Evolutionary conservation across 129 eudicot genomes (phyloP).

Genomic region (Calendula officinalis): DNA sequence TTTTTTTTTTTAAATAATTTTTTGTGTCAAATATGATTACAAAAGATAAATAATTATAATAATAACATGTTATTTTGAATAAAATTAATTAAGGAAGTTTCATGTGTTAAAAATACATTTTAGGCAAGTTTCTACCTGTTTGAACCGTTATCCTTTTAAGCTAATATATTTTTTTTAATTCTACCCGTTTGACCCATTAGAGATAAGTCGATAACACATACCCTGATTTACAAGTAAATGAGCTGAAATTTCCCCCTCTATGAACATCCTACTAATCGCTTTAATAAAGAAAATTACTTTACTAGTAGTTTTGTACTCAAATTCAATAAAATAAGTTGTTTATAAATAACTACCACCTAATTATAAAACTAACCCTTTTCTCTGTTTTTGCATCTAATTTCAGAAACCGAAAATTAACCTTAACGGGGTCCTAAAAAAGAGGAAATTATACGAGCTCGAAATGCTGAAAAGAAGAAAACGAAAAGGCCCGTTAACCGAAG

Average conservation of each 20-base stretch:
- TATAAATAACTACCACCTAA: not conserved
- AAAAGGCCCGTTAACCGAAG: constrained; percentile 26
- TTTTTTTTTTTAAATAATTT: not conserved
- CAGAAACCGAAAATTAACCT: constrained; percentile 40
- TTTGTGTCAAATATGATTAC: not conserved
- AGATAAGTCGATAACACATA: not conserved
- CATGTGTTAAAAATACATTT: not conserved
- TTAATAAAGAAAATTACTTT: not conserved
- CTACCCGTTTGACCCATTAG: not conserved
- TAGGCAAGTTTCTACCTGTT: not conserved
- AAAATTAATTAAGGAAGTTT: not conserved
- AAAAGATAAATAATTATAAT: not conserved
- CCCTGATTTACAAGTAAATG: not conserved
- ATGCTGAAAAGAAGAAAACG: constrained; percentile 36
- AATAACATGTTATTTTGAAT: not conserved
- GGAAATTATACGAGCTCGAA: constrained; percentile 42
- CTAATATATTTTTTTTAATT: not conserved
- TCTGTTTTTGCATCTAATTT: constrained; percentile 3
- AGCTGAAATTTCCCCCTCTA: not conserved
- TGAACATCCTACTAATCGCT: not conserved
- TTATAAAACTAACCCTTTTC: not conserved
- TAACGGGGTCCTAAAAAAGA: constrained; percentile 47
- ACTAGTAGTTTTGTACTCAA: not conserved
- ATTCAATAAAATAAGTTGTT: not conserved
- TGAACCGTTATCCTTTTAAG: not conserved